These are phyloP conservation scores for Fraxinus baroniana DNA, from an alignment of 305 asterid genomes.

Conservation along the genomic window DNA sequence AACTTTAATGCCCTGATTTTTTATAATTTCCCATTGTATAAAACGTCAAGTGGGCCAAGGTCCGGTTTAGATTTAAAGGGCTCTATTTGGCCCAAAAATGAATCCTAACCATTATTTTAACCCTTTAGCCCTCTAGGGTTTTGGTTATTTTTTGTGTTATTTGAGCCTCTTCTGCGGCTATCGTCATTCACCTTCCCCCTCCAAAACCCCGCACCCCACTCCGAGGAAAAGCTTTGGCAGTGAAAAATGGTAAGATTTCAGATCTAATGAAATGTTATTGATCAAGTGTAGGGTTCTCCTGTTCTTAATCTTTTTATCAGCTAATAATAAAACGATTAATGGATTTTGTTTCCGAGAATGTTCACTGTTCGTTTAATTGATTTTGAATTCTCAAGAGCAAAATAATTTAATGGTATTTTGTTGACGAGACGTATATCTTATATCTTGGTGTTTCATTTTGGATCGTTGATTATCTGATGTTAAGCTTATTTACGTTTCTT, in stretches of 20 bases:
- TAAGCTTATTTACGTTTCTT: neutral
- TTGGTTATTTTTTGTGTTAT: slow-evolving; percentile 14
- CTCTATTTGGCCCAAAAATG: neutral
- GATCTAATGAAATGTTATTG: slow-evolving; percentile 2
- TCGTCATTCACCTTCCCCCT: neutral
- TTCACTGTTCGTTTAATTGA: neutral
- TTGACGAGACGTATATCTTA: neutral
- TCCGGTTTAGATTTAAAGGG: neutral
- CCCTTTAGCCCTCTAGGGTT: slow-evolving; percentile 33
- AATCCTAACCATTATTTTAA: neutral
- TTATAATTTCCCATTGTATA: neutral
- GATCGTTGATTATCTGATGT: neutral
- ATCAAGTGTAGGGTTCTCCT: neutral
- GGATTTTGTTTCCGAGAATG: neutral
- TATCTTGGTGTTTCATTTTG: neutral
- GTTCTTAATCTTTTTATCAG: neutral
- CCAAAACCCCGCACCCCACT: slow-evolving; percentile 1
- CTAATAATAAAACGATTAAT: neutral
- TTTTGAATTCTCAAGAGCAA: neutral
- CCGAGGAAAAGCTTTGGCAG: slow-evolving; percentile 21
- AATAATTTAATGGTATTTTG: neutral
- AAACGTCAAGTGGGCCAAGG: neutral
- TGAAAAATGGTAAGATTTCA: slow-evolving; percentile 39
- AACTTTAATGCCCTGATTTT: no score
- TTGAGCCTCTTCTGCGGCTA: slow-evolving; percentile 18